phyloP scores from a whole-genome alignment of 1,284 basidiomycete genomes.

The Amylostereum chailletii region DNA sequence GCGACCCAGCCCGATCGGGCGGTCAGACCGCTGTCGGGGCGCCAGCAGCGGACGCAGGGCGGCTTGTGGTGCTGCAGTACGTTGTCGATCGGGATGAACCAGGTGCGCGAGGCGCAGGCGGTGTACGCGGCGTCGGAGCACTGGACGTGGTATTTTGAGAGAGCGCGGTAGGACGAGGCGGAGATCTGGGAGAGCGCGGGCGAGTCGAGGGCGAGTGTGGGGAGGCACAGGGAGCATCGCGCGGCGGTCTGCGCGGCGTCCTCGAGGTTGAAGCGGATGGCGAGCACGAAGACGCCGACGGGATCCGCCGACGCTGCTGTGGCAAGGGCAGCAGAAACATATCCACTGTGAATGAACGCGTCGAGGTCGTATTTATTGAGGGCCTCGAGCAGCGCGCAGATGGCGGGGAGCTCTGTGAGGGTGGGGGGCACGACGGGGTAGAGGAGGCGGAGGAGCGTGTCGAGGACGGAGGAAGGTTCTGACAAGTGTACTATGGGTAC shows the following conservation, averaged over 20 bases:
- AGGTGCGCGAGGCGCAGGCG: too few relatives aligned
- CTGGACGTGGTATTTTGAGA: not conserved
- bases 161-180: not conserved
- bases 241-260: not conserved
- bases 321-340: not conserved
- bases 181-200: not conserved
- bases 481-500: too few relatives aligned
- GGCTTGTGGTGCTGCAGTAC: too few relatives aligned
- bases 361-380: not conserved
- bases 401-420: not conserved
- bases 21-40: too few relatives aligned
- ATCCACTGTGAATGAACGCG: not conserved
- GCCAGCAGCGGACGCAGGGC: too few relatives aligned
- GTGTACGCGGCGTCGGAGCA: too few relatives aligned
- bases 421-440: slow-evolving; percentile 2
- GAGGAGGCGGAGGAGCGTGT: not conserved
- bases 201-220: not conserved
- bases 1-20: too few relatives aligned
- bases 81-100: too few relatives aligned
- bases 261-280: not conserved
- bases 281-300: not conserved
- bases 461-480: not conserved
- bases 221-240: not conserved
- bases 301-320: not conserved
- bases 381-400: not conserved